Evolutionary conservation across 2,329 filamentous ascomycete species (phyloP), one percentile per base, ranked within the genome.

Genomic region (Colletotrichum abscissum): DNA sequence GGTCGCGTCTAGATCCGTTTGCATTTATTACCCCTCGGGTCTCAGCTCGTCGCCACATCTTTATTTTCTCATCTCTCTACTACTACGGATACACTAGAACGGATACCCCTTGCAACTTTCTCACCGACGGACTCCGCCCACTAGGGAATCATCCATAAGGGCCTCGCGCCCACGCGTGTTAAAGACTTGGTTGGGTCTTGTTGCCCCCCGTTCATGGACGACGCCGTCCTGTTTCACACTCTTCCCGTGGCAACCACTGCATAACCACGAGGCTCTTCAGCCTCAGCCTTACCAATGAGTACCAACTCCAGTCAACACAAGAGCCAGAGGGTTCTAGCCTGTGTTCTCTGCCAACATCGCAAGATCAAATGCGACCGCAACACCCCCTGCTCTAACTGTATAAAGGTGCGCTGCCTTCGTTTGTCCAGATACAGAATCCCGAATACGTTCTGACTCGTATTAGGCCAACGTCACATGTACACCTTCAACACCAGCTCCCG

Each of bases 351-450:
- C 78, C 89, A 91, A 78, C 87, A 89, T 77, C 86, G 89, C 77
- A 91, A 91, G 81, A 91, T 91, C 81, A 90, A 90, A 79, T 91
- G 89, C 80, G 89, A 91, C 77, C 86, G 89, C 73, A 86, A 86
- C 55, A 89, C 87, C 54, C 89, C 89, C 4, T 91, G 89, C 77
- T 87, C 88, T 71, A 91, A 91, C 76, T 91, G 89, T 76, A 81
- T 88, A 78, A 91, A 91, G 86, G 89, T 91, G 76, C 74, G 81
- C 78, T 63, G 62, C 58, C 30, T 30, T 46, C 42, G 24, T 26
- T 72, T 70, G 26, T 57, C n/a, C 24, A 14, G 14, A 49, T 57
- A 24, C 24, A 14, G 11, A 49, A 49, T 58, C 4, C n/a, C 24
- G 11, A 60, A 38, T 16, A 4, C 38, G 49, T 56, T 59, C 70